Base-by-base conservation (phyloP, 495 filamentous ascomycete species). In the Echria macrotheca region DNA sequence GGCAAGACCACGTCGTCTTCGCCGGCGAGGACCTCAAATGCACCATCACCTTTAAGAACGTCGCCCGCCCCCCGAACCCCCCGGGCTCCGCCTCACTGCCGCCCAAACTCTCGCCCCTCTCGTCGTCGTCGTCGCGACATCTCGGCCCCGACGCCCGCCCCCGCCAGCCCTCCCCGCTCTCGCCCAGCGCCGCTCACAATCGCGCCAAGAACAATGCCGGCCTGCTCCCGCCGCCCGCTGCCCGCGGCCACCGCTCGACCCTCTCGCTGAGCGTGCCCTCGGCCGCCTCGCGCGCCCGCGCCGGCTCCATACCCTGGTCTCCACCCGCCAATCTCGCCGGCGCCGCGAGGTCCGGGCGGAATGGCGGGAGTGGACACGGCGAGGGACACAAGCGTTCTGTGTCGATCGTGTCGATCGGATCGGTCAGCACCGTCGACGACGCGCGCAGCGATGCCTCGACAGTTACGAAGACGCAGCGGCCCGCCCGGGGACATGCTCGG, bases 1-100 rank as follows among this genome's bases (percentile, higher is more conserved):
- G 85, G 88, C 86, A 85, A 64, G 87, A 87, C 59, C 81, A 84
- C 65, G 89, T 84, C 37, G 89, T 98, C 53, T 97, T 96, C 67
- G 87, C 94, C 24, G 94, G 94, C 53, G 93, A 97, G 71, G 83
- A 90, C 57, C 76, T 97, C 58, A 85, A 91, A 69, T 96, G 93
- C 68, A 89, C 80, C 43, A 96, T 98, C 58, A 96, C 88, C 33
- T 97, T 97, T 71, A 91, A 86, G 69, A 98, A 98, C 62, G 78
- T 90, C 50, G 65, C 63, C 45, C 37, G 21, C n/a, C 18, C 44
- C 19, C 54, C 10, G 19, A 2, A 12, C 47, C 32, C 47, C 41
- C 22, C n/a, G 44, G 22, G 46, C 18, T 5, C 39, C 31, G 21
- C 39, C 18, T 28, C 29, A 15, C 22, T 19, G 32, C 22, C 18